A percentile compares a stretch with the other conserved stretches of the same genome.
Conservation (phyloP, 2,329 filamentous ascomycete genomes). For the Ustilaginoidea virens region DNA sequence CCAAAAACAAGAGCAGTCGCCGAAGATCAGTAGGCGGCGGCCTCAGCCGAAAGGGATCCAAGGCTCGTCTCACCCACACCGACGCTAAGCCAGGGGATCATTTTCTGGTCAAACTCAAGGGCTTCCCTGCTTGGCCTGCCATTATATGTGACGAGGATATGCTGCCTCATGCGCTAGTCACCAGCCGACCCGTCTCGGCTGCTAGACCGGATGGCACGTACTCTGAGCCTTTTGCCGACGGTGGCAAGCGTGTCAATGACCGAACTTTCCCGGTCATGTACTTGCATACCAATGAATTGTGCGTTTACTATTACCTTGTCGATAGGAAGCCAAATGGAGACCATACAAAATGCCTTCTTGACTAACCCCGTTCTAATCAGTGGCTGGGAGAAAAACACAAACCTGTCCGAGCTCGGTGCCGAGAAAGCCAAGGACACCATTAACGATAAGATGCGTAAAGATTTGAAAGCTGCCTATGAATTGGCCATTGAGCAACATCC, state of each 20-base stretch:
- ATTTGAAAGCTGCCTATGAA: slow-evolving; percentile 61
- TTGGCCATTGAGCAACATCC: slow-evolving; percentile 67
- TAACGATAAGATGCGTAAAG: slow-evolving; percentile 67
- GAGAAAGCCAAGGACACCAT: slow-evolving; percentile 53
- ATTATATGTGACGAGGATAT: slow-evolving; percentile 92
- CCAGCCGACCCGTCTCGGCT: slow-evolving; percentile 69
- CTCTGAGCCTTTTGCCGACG: slow-evolving; percentile 73
- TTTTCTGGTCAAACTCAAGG: slow-evolving; percentile 87
- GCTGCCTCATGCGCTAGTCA: slow-evolving; percentile 66
- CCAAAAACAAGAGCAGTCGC: slow-evolving; percentile 39
- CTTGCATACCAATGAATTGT: slow-evolving; percentile 93
- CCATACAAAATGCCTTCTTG: too few relatives aligned
- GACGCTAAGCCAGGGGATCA: slow-evolving; percentile 83
- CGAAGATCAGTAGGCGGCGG: slow-evolving; percentile 67
- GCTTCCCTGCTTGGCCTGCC: slow-evolving; percentile 86
- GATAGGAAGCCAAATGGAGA: too few relatives aligned
- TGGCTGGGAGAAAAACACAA: slow-evolving; percentile 80
- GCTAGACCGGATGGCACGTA: slow-evolving; percentile 72
- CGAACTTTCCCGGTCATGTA: slow-evolving; percentile 94
- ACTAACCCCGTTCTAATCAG: too few relatives aligned
- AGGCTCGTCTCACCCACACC: slow-evolving; percentile 52
- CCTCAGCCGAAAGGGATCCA: slow-evolving; percentile 72
- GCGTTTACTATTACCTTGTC: too few relatives aligned
- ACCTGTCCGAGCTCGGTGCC: slow-evolving; percentile 62
- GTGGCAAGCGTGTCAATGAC: slow-evolving; percentile 71